Evolutionary conservation across 2,329 filamentous ascomycete species (phyloP).

Genomic region (Aspergillus fumigatiaffinis): DNA sequence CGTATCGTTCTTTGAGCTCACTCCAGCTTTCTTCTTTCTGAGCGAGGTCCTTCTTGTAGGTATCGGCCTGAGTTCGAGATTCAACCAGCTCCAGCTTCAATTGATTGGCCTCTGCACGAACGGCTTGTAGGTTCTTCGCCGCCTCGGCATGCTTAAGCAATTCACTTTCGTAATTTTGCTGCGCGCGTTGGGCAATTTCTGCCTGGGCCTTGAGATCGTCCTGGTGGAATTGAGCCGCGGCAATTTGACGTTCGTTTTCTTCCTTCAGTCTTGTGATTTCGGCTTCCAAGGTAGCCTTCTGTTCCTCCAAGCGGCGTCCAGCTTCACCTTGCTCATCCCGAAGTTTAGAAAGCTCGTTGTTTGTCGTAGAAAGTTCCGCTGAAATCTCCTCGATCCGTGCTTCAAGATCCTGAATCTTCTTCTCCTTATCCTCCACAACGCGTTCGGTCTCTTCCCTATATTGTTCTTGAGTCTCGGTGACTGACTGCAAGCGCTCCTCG

Average conservation of each 20-base stretch:
- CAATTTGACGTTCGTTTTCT: constrained; percentile 73
- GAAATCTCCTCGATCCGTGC: constrained; percentile 81
- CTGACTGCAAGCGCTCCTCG: constrained; percentile 79
- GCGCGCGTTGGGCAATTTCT: constrained; percentile 86
- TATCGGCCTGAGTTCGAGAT: constrained; percentile 76
- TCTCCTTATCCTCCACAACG: constrained; percentile 71
- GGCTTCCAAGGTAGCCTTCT: constrained; percentile 72
- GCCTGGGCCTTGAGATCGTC: constrained; percentile 91
- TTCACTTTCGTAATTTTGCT: constrained; percentile 93
- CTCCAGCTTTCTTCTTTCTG: constrained; percentile 87
- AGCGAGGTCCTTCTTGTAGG: constrained; percentile 70
- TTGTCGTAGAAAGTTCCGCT: constrained; percentile 74
- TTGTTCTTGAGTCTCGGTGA: constrained; percentile 77
- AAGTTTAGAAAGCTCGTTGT: constrained; percentile 74
- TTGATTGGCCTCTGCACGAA: constrained; percentile 76
- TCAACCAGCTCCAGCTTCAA: constrained; percentile 74
- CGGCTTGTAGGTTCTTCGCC: constrained; percentile 74
- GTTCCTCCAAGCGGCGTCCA: constrained; percentile 68
- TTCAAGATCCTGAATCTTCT: constrained; percentile 73
- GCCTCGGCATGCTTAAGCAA: constrained; percentile 93
- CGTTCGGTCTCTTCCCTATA: constrained; percentile 83
- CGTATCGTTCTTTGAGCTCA: constrained; percentile 73
- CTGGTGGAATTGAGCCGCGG: constrained; percentile 78
- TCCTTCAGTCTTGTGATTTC: constrained; percentile 80
- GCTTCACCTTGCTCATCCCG: constrained; percentile 77